These are phyloP conservation scores for Chlorophyllum brunneum DNA, from an alignment of 768 basidiomycete genomes.

Conservation along the genomic window DNA sequence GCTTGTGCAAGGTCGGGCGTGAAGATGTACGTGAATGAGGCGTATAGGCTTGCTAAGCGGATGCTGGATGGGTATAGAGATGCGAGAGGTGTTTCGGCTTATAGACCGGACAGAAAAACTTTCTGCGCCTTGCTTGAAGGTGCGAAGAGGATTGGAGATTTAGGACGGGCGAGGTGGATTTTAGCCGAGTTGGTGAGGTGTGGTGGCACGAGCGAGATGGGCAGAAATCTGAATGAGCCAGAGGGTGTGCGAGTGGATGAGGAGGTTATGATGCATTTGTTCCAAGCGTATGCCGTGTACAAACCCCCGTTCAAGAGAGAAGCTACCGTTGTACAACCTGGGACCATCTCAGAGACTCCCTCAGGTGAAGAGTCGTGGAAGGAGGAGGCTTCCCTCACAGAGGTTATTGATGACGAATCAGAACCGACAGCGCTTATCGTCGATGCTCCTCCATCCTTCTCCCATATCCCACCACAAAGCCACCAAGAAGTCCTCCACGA, in stretches of 20 bases:
- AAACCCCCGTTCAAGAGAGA: constrained; percentile 61
- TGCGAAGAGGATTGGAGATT: constrained; percentile 81
- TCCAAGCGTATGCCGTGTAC: constrained; percentile 86
- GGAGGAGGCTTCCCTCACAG: background rate
- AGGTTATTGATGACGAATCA: background rate
- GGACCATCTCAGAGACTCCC: constrained; percentile 11
- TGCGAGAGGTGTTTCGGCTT: constrained; percentile 50
- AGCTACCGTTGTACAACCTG: constrained; percentile 36
- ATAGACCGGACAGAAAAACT: constrained; percentile 60
- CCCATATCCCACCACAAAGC: constrained; percentile 69
- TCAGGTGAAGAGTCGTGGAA: background rate
- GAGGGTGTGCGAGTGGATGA: constrained; percentile 45
- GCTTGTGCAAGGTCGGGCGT: constrained; percentile 70
- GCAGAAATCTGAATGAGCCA: constrained; percentile 11
- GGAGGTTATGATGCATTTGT: constrained; percentile 75
- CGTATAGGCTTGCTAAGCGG: constrained; percentile 77
- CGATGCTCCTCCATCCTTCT: constrained; percentile 28
- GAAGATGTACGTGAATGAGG: constrained; percentile 69
- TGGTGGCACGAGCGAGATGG: constrained; percentile 19
- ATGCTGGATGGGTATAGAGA: constrained; percentile 82
- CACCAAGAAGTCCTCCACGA: constrained; percentile 70
- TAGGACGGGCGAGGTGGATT: constrained; percentile 84
- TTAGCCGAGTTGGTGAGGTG: constrained; percentile 74
- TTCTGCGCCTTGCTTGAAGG: constrained; percentile 88
- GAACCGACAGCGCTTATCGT: background rate